Percentiles rank a stretch among this genome's conserved stretches.
Conservation (phyloP, 78 protist genomes). For the Chrysochromulina tobinii region DNA sequence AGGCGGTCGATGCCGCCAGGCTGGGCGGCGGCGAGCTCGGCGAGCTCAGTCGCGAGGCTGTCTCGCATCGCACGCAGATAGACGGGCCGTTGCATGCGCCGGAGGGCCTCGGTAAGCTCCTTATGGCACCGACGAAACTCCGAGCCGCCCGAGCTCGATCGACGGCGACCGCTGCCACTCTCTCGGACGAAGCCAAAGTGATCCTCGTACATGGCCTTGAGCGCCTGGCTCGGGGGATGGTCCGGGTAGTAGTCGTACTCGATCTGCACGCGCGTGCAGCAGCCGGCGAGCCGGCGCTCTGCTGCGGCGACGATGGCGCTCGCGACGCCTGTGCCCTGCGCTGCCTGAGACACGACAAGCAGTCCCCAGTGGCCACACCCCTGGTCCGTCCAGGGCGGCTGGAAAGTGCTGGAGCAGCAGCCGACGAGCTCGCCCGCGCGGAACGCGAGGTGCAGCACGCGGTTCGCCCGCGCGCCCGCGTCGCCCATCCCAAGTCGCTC, state of each 20-base stretch:
- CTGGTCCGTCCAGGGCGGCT: background rate
- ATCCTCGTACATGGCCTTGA: background rate
- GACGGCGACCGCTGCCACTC: no score
- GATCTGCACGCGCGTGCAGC: background rate
- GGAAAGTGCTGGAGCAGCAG: background rate
- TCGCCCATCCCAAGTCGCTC: background rate
- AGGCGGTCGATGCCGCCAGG: no score
- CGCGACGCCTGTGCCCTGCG: background rate
- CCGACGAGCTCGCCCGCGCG: background rate
- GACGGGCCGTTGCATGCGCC: no score
- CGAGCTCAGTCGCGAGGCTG: no score
- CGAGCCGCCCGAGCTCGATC: no score
- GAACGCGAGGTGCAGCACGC: background rate
- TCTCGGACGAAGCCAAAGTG: background rate
- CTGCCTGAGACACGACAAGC: background rate
- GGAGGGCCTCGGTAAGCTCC: no score
- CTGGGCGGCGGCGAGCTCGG: no score
- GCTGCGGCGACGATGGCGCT: background rate
- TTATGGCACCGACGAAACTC: no score
- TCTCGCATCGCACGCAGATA: no score
- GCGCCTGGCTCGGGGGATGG: background rate
- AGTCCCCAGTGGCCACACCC: constrained; percentile 23
- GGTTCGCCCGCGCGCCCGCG: background rate
- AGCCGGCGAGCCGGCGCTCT: background rate
- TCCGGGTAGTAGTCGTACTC: constrained; percentile 9